Evolutionary conservation across 1,139 yeast species (phyloP).

Genomic region (Nakaseomyces bracarensis): DNA sequence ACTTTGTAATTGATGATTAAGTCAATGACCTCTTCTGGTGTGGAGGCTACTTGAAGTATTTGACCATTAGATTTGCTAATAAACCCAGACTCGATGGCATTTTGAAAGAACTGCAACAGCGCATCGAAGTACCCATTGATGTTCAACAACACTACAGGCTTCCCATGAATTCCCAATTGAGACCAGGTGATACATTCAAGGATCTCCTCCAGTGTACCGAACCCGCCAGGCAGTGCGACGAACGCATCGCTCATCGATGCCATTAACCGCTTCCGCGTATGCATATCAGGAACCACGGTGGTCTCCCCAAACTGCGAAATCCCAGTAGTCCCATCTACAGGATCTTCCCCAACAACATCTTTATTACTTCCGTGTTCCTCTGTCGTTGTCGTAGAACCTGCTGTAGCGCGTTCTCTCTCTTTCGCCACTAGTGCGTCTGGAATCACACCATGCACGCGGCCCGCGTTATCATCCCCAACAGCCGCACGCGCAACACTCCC

Average conservation of each 20-base stretch:
- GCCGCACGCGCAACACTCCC: constrained; percentile 75
- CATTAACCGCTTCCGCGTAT: constrained; percentile 80
- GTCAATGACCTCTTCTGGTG: constrained; percentile 57
- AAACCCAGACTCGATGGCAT: constrained; percentile 55
- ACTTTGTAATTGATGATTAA: constrained; percentile 51
- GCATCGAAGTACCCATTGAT: constrained; percentile 74
- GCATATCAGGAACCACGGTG: constrained; percentile 81
- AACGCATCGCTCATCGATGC: constrained; percentile 82
- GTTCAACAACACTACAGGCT: constrained; percentile 73
- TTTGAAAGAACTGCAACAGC: constrained; percentile 50
- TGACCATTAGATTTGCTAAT: constrained; percentile 59
- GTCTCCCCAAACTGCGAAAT: constrained; percentile 68
- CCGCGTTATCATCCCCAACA: constrained; percentile 46
- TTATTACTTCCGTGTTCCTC: constrained; percentile 30
- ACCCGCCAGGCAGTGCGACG: constrained; percentile 88
- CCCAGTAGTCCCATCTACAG: constrained; percentile 53
- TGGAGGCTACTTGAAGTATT: constrained; percentile 60
- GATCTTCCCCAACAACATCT: constrained; percentile 31
- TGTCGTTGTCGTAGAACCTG: constrained; percentile 29
- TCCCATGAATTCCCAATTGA: constrained; percentile 75
- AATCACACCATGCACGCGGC: constrained; percentile 78
- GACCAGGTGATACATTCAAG: constrained; percentile 90
- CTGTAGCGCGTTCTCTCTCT: constrained; percentile 45
- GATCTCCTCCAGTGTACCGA: constrained; percentile 82
- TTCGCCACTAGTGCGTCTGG: constrained; percentile 73